These are phyloP conservation scores for Chlorella sp. DNA, from an alignment of 139 green algal species.

Conservation along the genomic window DNA sequence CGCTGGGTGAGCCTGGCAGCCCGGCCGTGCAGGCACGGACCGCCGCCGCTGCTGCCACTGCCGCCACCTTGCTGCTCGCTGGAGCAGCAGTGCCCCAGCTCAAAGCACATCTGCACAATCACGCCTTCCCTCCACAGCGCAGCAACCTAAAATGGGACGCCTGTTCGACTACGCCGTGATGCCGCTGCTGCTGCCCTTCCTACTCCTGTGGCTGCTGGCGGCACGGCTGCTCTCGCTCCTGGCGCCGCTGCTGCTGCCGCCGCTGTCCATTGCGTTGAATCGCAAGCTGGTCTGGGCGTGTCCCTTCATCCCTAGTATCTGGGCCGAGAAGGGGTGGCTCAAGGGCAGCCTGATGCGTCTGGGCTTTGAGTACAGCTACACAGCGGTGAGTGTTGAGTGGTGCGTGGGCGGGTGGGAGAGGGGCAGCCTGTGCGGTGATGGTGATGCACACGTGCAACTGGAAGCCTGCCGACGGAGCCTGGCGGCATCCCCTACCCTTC, in stretches of 20 bases:
- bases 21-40: background rate
- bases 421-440: background rate
- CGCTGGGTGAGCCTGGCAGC: no score
- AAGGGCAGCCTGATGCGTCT: slow-evolving; percentile 46
- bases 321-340: slow-evolving; percentile 41
- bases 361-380: slow-evolving; percentile 75
- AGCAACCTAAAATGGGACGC: background rate
- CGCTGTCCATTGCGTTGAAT: slow-evolving; percentile 46
- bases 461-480: no score
- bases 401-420: background rate
- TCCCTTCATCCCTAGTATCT: slow-evolving; percentile 77
- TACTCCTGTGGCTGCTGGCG: slow-evolving; percentile 48
- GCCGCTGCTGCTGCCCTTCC: slow-evolving; percentile 46
- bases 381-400: slow-evolving; percentile 31
- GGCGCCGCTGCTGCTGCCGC: slow-evolving; percentile 26
- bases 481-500: no score
- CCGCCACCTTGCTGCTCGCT: background rate
- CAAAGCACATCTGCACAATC: no score
- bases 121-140: no score
- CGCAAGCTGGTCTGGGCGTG: slow-evolving; percentile 73
- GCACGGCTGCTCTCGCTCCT: slow-evolving; percentile 46
- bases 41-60: background rate
- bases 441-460: no score
- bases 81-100: no score
- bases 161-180: slow-evolving; percentile 51